Conservation (phyloP, 495 filamentous ascomycete genomes). For the Umbilicaria muhlenbergii region DNA sequence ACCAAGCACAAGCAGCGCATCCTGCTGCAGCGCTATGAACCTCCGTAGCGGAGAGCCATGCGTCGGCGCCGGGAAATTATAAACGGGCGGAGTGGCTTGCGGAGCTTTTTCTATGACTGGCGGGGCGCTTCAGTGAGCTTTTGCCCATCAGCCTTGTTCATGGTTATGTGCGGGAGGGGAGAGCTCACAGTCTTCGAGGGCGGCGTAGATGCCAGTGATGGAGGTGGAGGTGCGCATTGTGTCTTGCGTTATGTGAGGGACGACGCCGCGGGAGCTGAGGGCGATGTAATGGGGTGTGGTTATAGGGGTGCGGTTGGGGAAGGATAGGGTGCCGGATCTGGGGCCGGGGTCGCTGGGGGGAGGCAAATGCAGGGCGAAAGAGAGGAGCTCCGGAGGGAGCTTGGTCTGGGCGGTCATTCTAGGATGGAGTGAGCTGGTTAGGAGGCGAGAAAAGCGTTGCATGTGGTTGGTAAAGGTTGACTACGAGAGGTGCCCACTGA, state of each 20-base stretch:
- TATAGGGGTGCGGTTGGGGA: constrained; percentile 42
- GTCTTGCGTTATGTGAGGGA: constrained; percentile 85
- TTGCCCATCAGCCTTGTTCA: constrained; percentile 14
- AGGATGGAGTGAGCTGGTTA: no score
- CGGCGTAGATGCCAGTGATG: constrained; percentile 57
- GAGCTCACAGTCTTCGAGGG: constrained; percentile 82
- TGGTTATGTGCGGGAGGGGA: neutral
- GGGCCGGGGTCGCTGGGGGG: constrained; percentile 19
- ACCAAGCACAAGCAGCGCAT: constrained; percentile 55
- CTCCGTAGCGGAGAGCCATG: constrained; percentile 44
- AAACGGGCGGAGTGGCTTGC: constrained; percentile 34
- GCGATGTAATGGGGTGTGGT: constrained; percentile 72
- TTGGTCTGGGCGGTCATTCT: no score
- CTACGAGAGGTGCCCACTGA: no score
- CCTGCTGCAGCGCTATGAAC: constrained; percentile 48
- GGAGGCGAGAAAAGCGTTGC: no score
- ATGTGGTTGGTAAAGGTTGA: no score
- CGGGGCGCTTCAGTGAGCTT: constrained; percentile 19
- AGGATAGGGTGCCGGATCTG: constrained; percentile 46
- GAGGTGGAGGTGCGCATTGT: constrained; percentile 48
- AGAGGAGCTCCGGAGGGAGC: no score
- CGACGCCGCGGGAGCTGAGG: constrained; percentile 60
- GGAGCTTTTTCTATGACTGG: constrained; percentile 63
- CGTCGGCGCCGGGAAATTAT: constrained; percentile 23
- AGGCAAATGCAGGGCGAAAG: no score